A percentile compares a stretch with the other conserved stretches of the same genome.
These are phyloP conservation scores for Arabidopsis hybrid DNA, from an alignment of 441 rosid genomes.

Conservation along the genomic window DNA sequence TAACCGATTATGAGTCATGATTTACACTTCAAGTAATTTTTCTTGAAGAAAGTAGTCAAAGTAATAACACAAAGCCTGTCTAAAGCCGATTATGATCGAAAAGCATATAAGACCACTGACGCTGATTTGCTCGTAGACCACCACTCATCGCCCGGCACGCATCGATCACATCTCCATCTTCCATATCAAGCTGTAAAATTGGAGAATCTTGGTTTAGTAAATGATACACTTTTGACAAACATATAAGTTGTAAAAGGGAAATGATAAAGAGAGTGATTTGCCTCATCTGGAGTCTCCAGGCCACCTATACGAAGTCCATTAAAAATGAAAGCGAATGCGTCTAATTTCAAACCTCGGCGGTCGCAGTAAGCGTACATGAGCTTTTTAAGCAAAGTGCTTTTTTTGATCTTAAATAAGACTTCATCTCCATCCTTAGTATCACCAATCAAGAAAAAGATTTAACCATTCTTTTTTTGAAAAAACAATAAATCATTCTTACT, in stretches of 20 bases:
- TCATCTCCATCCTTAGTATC: conserved; percentile 66
- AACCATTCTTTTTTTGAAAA: too few relatives aligned
- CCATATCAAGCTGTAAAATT: conserved; percentile 71
- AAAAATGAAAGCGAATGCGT: conserved; percentile 69
- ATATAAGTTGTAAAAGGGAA: neutral
- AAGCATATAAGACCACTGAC: conserved; percentile 24
- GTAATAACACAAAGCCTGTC: neutral
- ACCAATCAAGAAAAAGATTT: neutral
- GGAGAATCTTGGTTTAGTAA: neutral
- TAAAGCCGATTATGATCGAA: conserved; percentile 13
- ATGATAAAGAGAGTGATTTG: neutral
- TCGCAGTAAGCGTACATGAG: conserved; percentile 72
- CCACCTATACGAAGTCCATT: conserved; percentile 54
- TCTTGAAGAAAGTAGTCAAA: too few relatives aligned
- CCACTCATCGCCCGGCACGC: conserved; percentile 34
- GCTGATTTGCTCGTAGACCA: conserved; percentile 8
- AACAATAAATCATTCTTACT: neutral
- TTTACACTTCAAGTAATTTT: too few relatives aligned
- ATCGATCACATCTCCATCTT: conserved; percentile 85
- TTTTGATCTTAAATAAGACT: conserved; percentile 69
- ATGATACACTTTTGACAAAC: neutral
- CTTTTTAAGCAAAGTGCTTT: conserved; percentile 64
- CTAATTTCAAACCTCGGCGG: conserved; percentile 64
- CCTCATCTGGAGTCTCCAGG: conserved; percentile 62
- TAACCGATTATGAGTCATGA: too few relatives aligned